These are phyloP conservation scores for Simmondsia chinensis DNA, from an alignment of 148 eudicot genomes.

Conservation along the genomic window DNA sequence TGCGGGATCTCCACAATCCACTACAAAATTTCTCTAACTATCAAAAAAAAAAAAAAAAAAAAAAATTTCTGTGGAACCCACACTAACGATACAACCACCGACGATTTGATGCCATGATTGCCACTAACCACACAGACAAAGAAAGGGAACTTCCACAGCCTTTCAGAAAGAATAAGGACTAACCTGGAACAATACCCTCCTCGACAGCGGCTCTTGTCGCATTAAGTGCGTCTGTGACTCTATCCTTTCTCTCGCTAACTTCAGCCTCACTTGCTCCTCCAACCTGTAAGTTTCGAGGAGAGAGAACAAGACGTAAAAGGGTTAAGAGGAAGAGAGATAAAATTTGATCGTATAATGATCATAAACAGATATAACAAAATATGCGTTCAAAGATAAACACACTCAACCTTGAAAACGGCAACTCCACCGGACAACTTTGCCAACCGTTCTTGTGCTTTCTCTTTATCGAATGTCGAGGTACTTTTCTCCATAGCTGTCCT, in stretches of 20 bases:
- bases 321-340: too few relatives aligned
- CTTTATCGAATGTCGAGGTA: slow-evolving; percentile 78
- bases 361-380: slow-evolving; percentile 1
- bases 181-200: slow-evolving; percentile 91
- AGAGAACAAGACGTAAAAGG: too few relatives aligned
- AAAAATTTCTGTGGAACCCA: too few relatives aligned
- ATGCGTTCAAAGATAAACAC: neutral
- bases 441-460: slow-evolving; percentile 77
- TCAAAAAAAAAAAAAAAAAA: too few relatives aligned
- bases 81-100: too few relatives aligned
- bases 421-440: slow-evolving; percentile 82
- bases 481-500: slow-evolving; percentile 62
- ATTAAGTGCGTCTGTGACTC: slow-evolving; percentile 89
- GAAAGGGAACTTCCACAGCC: too few relatives aligned
- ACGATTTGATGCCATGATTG: too few relatives aligned
- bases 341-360: too few relatives aligned
- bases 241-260: slow-evolving; percentile 91
- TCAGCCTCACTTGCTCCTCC: slow-evolving; percentile 91
- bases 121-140: too few relatives aligned
- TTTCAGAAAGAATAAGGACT: neutral
- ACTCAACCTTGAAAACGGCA: slow-evolving; percentile 80
- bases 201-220: slow-evolving; percentile 97
- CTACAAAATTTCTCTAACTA: too few relatives aligned
- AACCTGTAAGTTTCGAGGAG: too few relatives aligned
- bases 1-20: too few relatives aligned